phyloP scores from a whole-genome alignment of 164 flowering plant species.

The Aristolochia fimbriata region DNA sequence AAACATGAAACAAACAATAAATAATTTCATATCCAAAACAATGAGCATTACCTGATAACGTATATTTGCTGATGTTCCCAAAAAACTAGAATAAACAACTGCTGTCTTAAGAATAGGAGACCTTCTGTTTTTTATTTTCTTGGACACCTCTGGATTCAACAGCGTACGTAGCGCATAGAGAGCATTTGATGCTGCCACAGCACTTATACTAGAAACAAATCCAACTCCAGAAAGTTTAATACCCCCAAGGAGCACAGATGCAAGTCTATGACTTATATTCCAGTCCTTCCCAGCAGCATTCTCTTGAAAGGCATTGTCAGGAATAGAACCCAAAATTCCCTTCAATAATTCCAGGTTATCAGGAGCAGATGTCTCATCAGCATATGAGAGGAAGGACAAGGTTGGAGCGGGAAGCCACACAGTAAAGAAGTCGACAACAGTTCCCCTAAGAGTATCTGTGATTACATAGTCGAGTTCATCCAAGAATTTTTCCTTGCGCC shows the following conservation, averaged over 20 bases:
- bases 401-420: slow-evolving; percentile 99
- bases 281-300: slow-evolving; percentile 74
- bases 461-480: slow-evolving; percentile 91
- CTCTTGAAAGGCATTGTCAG: slow-evolving; percentile 97
- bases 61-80: slow-evolving; percentile 90
- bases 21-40: background rate
- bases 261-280: slow-evolving; percentile 65
- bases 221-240: slow-evolving; percentile 82
- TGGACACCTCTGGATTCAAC: slow-evolving; percentile 40
- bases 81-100: slow-evolving; percentile 57
- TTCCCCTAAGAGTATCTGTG: slow-evolving; percentile 75
- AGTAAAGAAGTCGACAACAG: slow-evolving; percentile 86
- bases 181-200: slow-evolving; percentile 73
- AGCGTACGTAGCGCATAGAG: slow-evolving; percentile 40
- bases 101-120: slow-evolving; percentile 89
- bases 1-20: background rate
- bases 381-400: slow-evolving; percentile 68
- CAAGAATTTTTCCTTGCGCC: slow-evolving; percentile 80
- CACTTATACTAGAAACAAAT: slow-evolving; percentile 76
- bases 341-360: slow-evolving; percentile 46
- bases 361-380: slow-evolving; percentile 34
- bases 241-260: slow-evolving; percentile 84
- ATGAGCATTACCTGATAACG: slow-evolving; percentile 69
- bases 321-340: slow-evolving; percentile 84
- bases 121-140: slow-evolving; percentile 35